Base-by-base conservation (phyloP, 2,329 filamentous ascomycete species). In the Cladosporium sp. region DNA sequence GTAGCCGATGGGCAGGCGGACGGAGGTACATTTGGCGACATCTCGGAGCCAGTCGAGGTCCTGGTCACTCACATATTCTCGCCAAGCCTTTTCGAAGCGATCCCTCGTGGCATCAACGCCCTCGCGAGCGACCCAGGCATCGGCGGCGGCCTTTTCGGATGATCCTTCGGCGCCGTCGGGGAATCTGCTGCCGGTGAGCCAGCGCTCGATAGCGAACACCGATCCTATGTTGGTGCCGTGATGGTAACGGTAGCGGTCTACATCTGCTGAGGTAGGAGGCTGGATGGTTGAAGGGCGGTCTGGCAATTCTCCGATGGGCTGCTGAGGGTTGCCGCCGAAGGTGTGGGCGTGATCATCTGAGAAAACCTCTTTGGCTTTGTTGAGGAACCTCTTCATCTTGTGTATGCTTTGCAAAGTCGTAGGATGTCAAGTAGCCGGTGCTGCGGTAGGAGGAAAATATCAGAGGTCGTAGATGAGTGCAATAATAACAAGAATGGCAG, bases 1-100 rank as follows among this genome's bases (percentile, higher is more conserved):
- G 73, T 86, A 87, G 3, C 86, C 86, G 62, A 89, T 83, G 0
- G 86, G 86, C 21, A 89, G 73, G n/a, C 86, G 81, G 50, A 88
- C 81, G 18, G 83, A 83, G 4, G 84, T 88, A 69, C 84, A 85
- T 61, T 81, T 82, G 2, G 83, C 85, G 29, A 80, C 76, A 18
- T 82, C 79, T 6, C 77, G 78, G 28, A 88, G 78, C 82, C 83
- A 88, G 18, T 79, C 74, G 26, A 86, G 78, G 69, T 87, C 84
- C 0, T 76, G 74, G 56, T 86, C 81, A 11, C 78, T 80, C 33
- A 87, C 74, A 5, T 82, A 82, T 50, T 78, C 79, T 1, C 73
- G 71, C 85, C 86, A 88, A 66, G 86, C 82, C 5, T 78, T 70
- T 75, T 88, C 82, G 75, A 84, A 86, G 66, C 81, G 82, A 57